Evolutionary conservation across 768 basidiomycete species (phyloP).

Genomic region (Pisolithus orientalis): DNA sequence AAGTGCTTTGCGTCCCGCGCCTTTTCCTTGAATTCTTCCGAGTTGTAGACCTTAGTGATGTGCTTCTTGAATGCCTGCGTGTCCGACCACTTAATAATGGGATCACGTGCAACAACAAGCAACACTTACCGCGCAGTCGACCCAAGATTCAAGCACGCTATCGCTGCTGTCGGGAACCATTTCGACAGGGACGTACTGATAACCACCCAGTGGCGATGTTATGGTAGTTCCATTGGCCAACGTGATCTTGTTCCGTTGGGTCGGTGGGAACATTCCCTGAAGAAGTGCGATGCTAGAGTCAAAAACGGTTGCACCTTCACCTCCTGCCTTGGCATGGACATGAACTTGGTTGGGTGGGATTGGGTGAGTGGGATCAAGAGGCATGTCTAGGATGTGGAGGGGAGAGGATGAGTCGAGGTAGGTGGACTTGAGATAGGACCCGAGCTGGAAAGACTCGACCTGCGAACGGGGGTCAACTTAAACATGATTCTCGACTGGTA

Average conservation of each 20-base stretch:
- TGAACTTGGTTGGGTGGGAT: slow-evolving; percentile 67
- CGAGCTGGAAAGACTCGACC: slow-evolving; percentile 66
- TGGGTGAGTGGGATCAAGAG: slow-evolving; percentile 45
- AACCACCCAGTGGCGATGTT: slow-evolving; percentile 72
- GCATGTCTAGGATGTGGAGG: slow-evolving; percentile 64
- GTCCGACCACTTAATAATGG: slow-evolving; percentile 2
- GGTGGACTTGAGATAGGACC: slow-evolving; percentile 49
- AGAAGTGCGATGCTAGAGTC: slow-evolving; percentile 78
- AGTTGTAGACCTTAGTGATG: slow-evolving; percentile 54
- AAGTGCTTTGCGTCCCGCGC: slow-evolving; percentile 54
- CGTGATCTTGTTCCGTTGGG: slow-evolving; percentile 54
- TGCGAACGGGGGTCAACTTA: slow-evolving; percentile 16
- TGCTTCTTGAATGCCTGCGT: slow-evolving; percentile 60
- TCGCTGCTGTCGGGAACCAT: slow-evolving; percentile 41
- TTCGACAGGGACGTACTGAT: slow-evolving; percentile 85
- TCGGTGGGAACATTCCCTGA: slow-evolving; percentile 82
- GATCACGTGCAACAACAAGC: slow-evolving; percentile 35
- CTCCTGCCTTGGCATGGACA: slow-evolving; percentile 74
- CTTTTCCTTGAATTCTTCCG: slow-evolving; percentile 56
- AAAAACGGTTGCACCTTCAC: slow-evolving; percentile 75
- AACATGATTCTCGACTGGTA: no score
- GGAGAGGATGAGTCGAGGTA: slow-evolving; percentile 64
- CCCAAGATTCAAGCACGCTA: slow-evolving; percentile 77
- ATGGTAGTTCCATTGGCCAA: slow-evolving; percentile 75
- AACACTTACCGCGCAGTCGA: slow-evolving; percentile 44